Evolutionary conservation across 495 filamentous ascomycete genomes (phyloP), one percentile per base, ranked within the genome.

Genomic region (Geoglossum glabrum): DNA sequence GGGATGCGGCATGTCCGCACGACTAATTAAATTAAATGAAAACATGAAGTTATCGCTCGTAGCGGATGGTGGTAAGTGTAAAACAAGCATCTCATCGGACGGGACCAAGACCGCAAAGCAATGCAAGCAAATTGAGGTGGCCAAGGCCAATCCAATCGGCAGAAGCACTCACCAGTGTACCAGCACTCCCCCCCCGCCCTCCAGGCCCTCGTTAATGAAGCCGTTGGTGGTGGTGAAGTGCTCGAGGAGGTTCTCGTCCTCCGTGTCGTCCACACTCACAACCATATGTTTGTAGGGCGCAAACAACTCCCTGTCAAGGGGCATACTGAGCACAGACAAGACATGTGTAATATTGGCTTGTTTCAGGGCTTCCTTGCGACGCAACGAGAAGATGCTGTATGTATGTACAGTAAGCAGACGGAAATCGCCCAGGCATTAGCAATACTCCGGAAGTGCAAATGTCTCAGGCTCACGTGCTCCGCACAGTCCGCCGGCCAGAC

Each of bases 231-330:
- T 69, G 11, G 86, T 76, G 58, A 98, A 84, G 65, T 90, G 79
- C 61, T 86, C 79, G 11, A 97, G 67, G 30, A 97, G 70, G 64
- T 98, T 86, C 62, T 88, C 83, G 65, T 94, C 85, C 15, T 85
- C 84, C 47, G 84, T 76, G 73, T 96, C 92, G 70, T 95, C 86
- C 34, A 95, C 80, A 60, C 88, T 82, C 64, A 97, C 82, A 60
- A 76, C 75, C 60, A 83, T 75, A 66, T 93, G 89, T 59, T 81
- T 69, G 65, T 81, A 87, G 7, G 71, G 64, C 56, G 73, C 66
- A 63, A 76, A 77, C 21, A 78, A 65, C 56, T 73, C 63, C 54
- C 76, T 66, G 55, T 80, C 75, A 55, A 79, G 71, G 38, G 78
- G 74, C 51, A 81, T 69, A 38, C 76, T 72, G 57, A 92, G 65